Evolutionary conservation across 257 asterid genomes (phyloP), one percentile per base, ranked within the genome.

Genomic region (Scutellaria baicalensis): DNA sequence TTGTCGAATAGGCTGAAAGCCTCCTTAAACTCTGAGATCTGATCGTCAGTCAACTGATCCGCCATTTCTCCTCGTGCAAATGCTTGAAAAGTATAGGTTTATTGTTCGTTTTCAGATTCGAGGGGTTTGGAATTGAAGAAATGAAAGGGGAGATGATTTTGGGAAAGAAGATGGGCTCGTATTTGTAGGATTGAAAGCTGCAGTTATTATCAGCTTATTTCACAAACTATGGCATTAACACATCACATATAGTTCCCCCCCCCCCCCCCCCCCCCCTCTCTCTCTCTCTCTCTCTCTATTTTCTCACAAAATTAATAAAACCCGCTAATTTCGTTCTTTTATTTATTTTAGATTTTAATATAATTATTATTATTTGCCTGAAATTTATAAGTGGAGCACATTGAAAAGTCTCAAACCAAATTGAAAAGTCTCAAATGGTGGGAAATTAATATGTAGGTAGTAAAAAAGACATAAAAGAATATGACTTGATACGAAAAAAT

Each of bases 1-100:
- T 84, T 84, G 74, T 84, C 89, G 68, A 84, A 84, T 0, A 84
- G 89, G 85, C 89, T 84, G 79, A 84, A 84, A 73, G 89, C 86
- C 72, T 84, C 89, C 82, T 84, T 84, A 78, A 84, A 84, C 80
- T 84, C 89, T 43, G 89, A 81, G 83, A 84, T 84, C 89, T 84
- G 89, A 65, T 84, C 89, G 60, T 81, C 89, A 40, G 89, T 84
- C 83, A 84, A 79, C 75, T 84, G 86, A 79, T 84, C 89, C 70
- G 89, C 79, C 89, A 84, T 84, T 77, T 59, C 75, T 59, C 47
- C 69, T 58, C 18, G 68, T 70, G 52, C 27, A 35, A 40, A 48
- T 17, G 68, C 65, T 64, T 6, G 42, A 40, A 8, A 39, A 65
- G 12, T 56, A 42, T 6, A 12, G 56, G 69, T 40, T 27, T 57